These are phyloP conservation scores for Dalbergia cultrata DNA, from an alignment of 306 rosid species.

Conservation along the genomic window DNA sequence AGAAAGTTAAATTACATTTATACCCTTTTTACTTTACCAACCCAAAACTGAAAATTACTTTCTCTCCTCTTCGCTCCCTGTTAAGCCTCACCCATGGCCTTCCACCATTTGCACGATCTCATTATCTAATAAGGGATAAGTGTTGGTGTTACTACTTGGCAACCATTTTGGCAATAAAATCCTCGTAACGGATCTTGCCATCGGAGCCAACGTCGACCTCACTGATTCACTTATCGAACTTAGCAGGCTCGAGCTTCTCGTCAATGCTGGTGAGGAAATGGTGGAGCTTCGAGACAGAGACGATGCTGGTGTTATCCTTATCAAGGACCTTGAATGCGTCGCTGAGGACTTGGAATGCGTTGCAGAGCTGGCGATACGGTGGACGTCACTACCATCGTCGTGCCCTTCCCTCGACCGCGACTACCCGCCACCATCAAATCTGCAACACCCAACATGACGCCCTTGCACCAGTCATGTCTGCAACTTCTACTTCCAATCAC, in stretches of 20 bases:
- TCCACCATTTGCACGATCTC: background rate
- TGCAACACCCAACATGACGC: too few relatives aligned
- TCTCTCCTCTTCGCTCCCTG: too few relatives aligned
- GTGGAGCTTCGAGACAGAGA: conserved; percentile 85
- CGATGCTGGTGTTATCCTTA: conserved; percentile 85
- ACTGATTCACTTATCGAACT: conserved; percentile 97
- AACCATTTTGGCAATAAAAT: conserved; percentile 94
- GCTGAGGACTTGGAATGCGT: too few relatives aligned
- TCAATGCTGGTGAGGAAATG: conserved; percentile 95
- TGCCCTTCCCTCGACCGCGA: too few relatives aligned
- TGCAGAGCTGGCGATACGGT: conserved; percentile 95
- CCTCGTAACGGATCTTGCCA: conserved; percentile 96
- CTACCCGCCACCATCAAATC: conserved; percentile 95
- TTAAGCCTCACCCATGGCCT: too few relatives aligned
- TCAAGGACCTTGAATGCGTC: conserved; percentile 97
- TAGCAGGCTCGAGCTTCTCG: conserved; percentile 94
- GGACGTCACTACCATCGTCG: too few relatives aligned
- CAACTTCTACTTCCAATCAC: too few relatives aligned
- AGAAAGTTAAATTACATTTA: too few relatives aligned
- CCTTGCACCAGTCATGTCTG: too few relatives aligned
- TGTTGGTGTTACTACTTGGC: conserved; percentile 69
- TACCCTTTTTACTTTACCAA: too few relatives aligned
- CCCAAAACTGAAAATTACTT: too few relatives aligned
- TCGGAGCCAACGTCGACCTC: conserved; percentile 93
- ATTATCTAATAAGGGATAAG: background rate